Evolutionary conservation across 2,329 filamentous ascomycete species (phyloP).

Genomic region (Aspergillus sp.): DNA sequence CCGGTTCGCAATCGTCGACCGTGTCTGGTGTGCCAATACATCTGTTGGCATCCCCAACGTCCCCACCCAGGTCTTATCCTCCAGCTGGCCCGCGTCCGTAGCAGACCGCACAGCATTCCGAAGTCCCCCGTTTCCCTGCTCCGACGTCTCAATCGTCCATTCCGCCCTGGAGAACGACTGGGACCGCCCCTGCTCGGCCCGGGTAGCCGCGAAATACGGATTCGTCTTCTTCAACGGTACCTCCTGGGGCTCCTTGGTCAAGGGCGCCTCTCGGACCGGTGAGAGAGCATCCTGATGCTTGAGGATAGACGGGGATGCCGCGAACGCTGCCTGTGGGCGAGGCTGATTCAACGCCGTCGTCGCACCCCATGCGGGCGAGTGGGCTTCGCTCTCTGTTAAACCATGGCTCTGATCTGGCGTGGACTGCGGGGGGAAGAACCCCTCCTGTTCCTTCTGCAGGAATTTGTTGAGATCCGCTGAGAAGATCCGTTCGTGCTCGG

Average conservation of each 20-base stretch:
- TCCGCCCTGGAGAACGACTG: conserved; percentile 62
- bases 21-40: conserved; percentile 64
- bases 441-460: conserved; percentile 19
- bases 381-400: conserved; percentile 63
- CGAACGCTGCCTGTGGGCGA: conserved; percentile 61
- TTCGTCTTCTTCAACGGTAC: conserved; percentile 6
- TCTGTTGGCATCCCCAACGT: conserved; percentile 93
- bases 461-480: conserved; percentile 16
- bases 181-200: conserved; percentile 50
- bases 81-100: conserved; percentile 57
- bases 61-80: conserved; percentile 81
- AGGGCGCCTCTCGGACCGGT: conserved; percentile 10
- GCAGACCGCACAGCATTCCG: conserved; percentile 80
- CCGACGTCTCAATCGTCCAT: conserved; percentile 75
- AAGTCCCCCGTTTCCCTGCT: conserved; percentile 87
- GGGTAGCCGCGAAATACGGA: conserved; percentile 5
- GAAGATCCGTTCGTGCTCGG: conserved; percentile 37
- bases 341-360: conserved; percentile 64
- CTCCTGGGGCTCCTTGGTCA: conserved; percentile 2
- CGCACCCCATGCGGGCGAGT: conserved; percentile 67
- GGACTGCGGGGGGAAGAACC: conserved; percentile 23
- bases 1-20: conserved; percentile 72
- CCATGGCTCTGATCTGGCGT: conserved; percentile 35
- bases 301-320: conserved; percentile 67
- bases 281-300: conserved; percentile 49